Evolutionary conservation across 2,329 filamentous ascomycete genomes (phyloP), one percentile per base, ranked within the genome.

Genomic region (Myriosclerotinia curreyana): DNA sequence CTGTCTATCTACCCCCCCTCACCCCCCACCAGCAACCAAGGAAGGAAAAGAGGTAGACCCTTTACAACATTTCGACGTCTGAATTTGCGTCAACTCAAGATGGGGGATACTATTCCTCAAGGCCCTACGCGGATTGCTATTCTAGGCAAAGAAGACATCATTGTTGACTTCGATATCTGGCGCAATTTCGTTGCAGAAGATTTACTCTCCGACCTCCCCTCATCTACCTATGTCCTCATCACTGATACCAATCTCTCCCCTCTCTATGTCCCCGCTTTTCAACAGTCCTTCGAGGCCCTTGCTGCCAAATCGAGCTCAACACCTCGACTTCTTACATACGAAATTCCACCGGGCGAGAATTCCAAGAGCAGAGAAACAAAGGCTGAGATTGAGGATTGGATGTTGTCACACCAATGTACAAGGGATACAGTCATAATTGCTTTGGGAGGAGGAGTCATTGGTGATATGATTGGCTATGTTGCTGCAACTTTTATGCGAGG

Each of bases 401-500:
- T 99, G 85, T 82, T 98, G 65, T 85, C 87, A 70, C 86, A 96
- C 72, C 87, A 89, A 88, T 99, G 95, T 79, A 96, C 93, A 34
- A 84, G 95, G 70, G 95, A 99, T 77, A 96, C 92, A 0, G 91
- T 99, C 68, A 88, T 99, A 65, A 91, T 99, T 75, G 95, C 95
- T 31, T 84, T 99, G 12, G 95, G 95, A 40, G 95, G 95, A 69
- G 95, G 95, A 65, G 95, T 99, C 66, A 97, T 99, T 77, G 95
- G 95, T 40, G 95, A 99, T 77, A 90, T 99, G 89, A 93, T 96
- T 68, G 95, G 95, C 60, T 99, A 96, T 75, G 92, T 98, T 60
- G 95, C 95, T 28, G 92, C 95, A 48, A 99, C 95, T 46, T 99
- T 98, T 79, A 99, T 99, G 95, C 89, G 95, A 70, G 95, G 95